Evolutionary conservation across 768 basidiomycete genomes (phyloP), one percentile per base, ranked within the genome.

Genomic region (Podaxis sp.): DNA sequence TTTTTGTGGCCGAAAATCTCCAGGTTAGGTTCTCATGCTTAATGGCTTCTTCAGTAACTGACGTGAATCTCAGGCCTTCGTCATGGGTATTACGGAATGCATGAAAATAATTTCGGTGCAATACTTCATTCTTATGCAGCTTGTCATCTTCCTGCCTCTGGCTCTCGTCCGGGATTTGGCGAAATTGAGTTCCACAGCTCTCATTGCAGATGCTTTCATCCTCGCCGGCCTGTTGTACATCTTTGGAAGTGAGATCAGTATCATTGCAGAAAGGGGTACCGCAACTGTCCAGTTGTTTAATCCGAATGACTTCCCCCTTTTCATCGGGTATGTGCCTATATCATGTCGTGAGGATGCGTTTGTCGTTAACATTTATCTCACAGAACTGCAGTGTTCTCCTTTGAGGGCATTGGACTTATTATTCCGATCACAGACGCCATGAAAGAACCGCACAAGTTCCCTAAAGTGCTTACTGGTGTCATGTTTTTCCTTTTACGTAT

Each of bases 371-470:
- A 53, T 64, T 49, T 62, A 8, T 36, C 27, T 37, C 13, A 27
- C 64, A 94, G 95, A 7, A 98, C 97, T 24, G 96, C 97, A 2
- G 96, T 98, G 33, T 98, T 98, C 75, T 94, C 97, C 1, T 99
- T 98, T 68, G 96, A 99, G 75, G 96, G 96, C 8, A 94, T 99
- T 66, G 97, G 96, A 53, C 78, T 98, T 75, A 89, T 99, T 65
- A 93, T 99, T 64, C 97, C 97, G 19, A 97, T 99, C 69, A 94
- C 93, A 12, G 96, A 99, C 71, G 88, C 96, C 4, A 99, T 99
- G 97, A 83, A 85, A 25, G 94, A 98, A 71, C 97, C 96, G 2
- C 87, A 84, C 69, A 95, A 94, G 75, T 97, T 98, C 83, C 95
- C 96, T 4, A 78, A 74, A 53, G 93, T 90, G 3, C 75, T 99